Conservation (phyloP, 306 rosid genomes). For the Ochetophila trinervis region DNA sequence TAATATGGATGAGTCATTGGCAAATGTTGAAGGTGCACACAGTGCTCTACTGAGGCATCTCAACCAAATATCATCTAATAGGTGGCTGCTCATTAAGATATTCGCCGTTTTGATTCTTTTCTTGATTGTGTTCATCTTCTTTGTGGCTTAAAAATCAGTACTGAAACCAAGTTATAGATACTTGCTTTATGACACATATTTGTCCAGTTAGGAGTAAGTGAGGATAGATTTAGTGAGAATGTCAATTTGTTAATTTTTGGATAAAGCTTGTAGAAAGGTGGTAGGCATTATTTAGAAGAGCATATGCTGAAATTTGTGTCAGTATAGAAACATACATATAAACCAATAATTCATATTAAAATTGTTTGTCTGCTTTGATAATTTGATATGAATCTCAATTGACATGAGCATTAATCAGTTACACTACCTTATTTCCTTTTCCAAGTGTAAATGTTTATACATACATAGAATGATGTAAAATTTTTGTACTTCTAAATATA, state of each 20-base stretch:
- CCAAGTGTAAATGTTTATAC: too few species aligned
- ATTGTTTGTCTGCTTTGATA: background rate
- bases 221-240: slow-evolving; percentile 8
- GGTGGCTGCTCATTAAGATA: slow-evolving; percentile 89
- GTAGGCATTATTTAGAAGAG: background rate
- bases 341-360: background rate
- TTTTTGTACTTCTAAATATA: too few species aligned
- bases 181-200: background rate
- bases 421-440: too few species aligned
- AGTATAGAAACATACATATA: background rate
- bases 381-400: too few species aligned
- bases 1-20: slow-evolving; percentile 86
- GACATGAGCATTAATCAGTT: too few species aligned
- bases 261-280: background rate
- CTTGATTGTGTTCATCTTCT: slow-evolving; percentile 67
- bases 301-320: background rate
- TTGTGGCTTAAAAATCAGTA: slow-evolving; percentile 57
- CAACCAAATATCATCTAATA: slow-evolving; percentile 72
- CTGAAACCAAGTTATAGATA: slow-evolving; percentile 17
- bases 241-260: background rate
- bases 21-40: slow-evolving; percentile 91
- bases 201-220: background rate
- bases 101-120: slow-evolving; percentile 70
- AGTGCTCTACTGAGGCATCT: slow-evolving; percentile 83
- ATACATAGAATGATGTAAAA: too few species aligned